Evolutionary conservation across 108 stramenopile genomes (phyloP).

Genomic region (Pseudonitzschia pungens): DNA sequence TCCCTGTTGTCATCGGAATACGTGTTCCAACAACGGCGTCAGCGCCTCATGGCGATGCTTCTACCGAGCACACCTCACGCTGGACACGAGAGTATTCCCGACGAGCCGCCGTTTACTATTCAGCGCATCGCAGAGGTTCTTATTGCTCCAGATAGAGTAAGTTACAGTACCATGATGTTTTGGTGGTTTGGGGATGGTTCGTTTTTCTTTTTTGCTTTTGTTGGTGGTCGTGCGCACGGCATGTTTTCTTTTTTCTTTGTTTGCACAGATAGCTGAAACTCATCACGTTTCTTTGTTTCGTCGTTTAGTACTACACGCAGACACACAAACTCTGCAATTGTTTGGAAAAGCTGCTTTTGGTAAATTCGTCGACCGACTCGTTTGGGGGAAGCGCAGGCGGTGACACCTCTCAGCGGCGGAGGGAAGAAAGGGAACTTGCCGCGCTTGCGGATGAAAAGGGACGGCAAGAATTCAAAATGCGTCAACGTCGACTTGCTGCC

Average conservation of each 20-base stretch:
- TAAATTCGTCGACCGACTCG: constrained; percentile 42
- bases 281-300: not conserved
- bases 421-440: constrained; percentile 46
- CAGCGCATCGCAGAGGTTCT: constrained; percentile 62
- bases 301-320: constrained; percentile 50
- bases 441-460: constrained; percentile 50
- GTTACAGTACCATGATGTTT: constrained; percentile 1
- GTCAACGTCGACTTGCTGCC: constrained; percentile 13
- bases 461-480: constrained; percentile 34
- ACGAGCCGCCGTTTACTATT: constrained; percentile 54
- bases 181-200: not conserved
- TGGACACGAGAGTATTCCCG: not conserved
- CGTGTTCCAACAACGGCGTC: constrained; percentile 41
- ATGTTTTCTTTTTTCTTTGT: constrained; percentile 2
- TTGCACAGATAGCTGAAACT: not conserved
- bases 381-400: constrained; percentile 61
- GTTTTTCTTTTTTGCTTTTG: not conserved
- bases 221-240: not conserved
- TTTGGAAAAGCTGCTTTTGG: constrained; percentile 58
- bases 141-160: constrained; percentile 44
- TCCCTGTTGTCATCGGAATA: constrained; percentile 28
- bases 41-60: constrained; percentile 39
- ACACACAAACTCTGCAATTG: constrained; percentile 69
- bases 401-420: constrained; percentile 38
- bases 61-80: not conserved